Evolutionary conservation across 1,139 yeast genomes (phyloP), one percentile per base, ranked within the genome.

Genomic region (Hansenula lynferdii): DNA sequence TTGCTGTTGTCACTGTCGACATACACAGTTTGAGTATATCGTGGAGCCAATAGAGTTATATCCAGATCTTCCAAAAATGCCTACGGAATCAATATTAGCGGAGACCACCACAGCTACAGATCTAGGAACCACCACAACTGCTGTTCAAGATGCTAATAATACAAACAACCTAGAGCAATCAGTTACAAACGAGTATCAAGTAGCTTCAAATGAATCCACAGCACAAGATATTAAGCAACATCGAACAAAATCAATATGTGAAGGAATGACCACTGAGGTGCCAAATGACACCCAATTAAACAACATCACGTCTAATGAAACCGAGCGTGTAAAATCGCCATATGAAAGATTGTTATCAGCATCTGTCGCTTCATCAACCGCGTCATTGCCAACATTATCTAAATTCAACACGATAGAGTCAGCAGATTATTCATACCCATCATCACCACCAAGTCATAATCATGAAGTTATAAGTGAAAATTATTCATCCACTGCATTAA

Each of bases 401-500:
- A 12, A 15, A 16, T 14, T 18, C 4, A n/a, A 10, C 6, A 25
- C 28, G 4, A 4, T 15, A 11, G 35, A 24, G 8, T 32, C 35
- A 10, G 4, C n/a, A 8, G 28, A 24, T 8, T 32, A 22, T n/a
- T 17, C 18, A 9, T 15, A 24, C 17, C 12, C n/a, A 22, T 8
- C 25, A 20, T 20, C 10, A 28, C 30, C 9, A 28, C 31, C 31
- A 45, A n/a, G 12, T n/a, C 12, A 22, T 20, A 10, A n/a, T 6
- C 9, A 30, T 22, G 28, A 31, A 6, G n/a, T n/a, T 2, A 32
- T 26, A 8, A 32, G 19, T 32, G 29, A 25, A 26, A 24, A 32
- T 15, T 32, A 24, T 18, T 8, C 22, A 6, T 10, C 28, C 4
- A 33, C 29, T 26, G 14, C 36, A 4, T 11, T 33, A 11, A 24